Evolutionary conservation across 139 green algal genomes (phyloP).

Genomic region (Trebouxia sp.): DNA sequence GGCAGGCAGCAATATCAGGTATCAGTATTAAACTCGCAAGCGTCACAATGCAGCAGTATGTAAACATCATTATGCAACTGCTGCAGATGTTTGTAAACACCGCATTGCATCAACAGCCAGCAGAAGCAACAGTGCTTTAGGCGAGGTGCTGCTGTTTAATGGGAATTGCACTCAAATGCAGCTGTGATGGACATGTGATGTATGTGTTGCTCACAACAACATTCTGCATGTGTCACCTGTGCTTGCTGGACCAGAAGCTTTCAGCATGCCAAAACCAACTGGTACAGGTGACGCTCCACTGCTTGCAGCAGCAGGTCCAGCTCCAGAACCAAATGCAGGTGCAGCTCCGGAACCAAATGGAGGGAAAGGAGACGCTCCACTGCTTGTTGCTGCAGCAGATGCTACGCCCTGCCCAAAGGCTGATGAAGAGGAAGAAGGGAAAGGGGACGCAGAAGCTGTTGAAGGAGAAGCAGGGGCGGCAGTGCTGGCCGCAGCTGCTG

Average conservation of each 20-base stretch:
- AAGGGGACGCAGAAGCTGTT: background rate
- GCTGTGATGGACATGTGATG: too few relatives aligned
- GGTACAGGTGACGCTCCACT: too few relatives aligned
- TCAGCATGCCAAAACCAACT: background rate
- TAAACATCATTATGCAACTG: too few relatives aligned
- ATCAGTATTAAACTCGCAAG: too few relatives aligned
- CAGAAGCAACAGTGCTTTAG: too few relatives aligned
- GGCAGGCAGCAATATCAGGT: too few relatives aligned
- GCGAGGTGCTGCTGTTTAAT: too few relatives aligned
- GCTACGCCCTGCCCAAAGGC: background rate
- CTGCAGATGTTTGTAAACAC: too few relatives aligned
- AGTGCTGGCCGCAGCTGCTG: slow-evolving; percentile 6
- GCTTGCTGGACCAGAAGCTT: background rate
- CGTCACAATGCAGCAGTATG: too few relatives aligned
- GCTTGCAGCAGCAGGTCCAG: background rate
- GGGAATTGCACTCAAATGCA: too few relatives aligned
- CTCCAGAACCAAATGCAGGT: background rate
- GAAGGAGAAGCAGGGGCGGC: background rate
- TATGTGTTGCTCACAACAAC: background rate
- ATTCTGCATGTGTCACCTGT: background rate
- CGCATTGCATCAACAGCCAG: too few relatives aligned
- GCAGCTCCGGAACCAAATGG: background rate
- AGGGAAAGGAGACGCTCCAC: background rate
- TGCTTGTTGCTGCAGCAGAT: background rate
- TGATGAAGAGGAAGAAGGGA: background rate